phyloP scores from a whole-genome alignment of 2,329 filamentous ascomycete species.

The Fusarium drepaniforme region DNA sequence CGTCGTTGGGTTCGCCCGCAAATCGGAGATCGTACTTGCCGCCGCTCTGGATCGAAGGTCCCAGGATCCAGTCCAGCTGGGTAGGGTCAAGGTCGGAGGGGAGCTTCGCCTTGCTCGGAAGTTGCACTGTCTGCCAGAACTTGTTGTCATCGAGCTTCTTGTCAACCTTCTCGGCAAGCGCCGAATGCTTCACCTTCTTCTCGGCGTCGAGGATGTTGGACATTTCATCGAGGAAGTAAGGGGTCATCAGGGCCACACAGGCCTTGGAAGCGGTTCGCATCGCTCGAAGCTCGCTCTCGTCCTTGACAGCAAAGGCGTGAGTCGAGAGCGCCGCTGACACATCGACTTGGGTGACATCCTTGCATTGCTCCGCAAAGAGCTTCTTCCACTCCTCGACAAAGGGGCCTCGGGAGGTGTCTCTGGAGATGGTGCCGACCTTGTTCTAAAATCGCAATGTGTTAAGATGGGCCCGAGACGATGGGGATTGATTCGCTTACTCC shows the following conservation, averaged over 20 bases:
- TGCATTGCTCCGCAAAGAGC: constrained; percentile 79
- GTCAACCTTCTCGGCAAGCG: constrained; percentile 87
- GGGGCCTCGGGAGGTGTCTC: constrained; percentile 86
- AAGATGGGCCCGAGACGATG: constrained; percentile 14
- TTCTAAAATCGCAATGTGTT: constrained; percentile 65
- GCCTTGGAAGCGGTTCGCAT: constrained; percentile 96
- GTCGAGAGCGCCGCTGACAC: constrained; percentile 85
- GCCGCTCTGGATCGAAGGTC: constrained; percentile 92
- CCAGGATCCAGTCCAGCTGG: constrained; percentile 94
- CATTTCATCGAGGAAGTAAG: constrained; percentile 99
- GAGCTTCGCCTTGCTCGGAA: constrained; percentile 79
- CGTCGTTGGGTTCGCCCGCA: constrained; percentile 81
- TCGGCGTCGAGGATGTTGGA: constrained; percentile 94
- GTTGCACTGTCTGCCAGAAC: constrained; percentile 86
- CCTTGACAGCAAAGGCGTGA: constrained; percentile 90
- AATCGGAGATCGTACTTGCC: constrained; percentile 94
- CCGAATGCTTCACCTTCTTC: constrained; percentile 94
- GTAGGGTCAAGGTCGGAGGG: constrained; percentile 87
- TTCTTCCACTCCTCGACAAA: constrained; percentile 98
- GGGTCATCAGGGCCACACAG: constrained; percentile 93
- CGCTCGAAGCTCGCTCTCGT: constrained; percentile 91
- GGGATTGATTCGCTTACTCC: constrained; percentile 71
- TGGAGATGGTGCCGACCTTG: constrained; percentile 88
- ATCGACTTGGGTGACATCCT: constrained; percentile 91
- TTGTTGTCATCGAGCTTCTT: constrained; percentile 93